A percentile compares a stretch with the other conserved stretches of the same genome.
Evolutionary conservation across 2,329 filamentous ascomycete genomes (phyloP).

Genomic region (Exophiala phaeomuriformis): DNA sequence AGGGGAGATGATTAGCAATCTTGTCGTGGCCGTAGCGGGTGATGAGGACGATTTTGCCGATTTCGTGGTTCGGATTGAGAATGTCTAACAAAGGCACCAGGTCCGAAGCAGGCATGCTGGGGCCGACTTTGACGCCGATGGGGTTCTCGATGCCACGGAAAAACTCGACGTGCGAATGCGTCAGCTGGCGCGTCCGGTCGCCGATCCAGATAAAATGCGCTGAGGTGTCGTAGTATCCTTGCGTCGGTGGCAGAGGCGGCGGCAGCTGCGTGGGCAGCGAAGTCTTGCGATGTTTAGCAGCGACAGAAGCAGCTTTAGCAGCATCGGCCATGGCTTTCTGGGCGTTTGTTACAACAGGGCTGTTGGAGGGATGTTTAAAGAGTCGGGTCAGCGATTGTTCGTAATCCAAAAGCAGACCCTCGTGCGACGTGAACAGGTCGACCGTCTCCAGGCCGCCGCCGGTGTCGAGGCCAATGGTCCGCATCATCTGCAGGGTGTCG

Average conservation of each 20-base stretch:
- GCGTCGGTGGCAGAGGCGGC: conserved; percentile 31
- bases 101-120: conserved; percentile 69
- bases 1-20: conserved; percentile 67
- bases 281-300: conserved; percentile 21
- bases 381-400: conserved; percentile 78
- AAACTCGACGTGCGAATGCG: conserved; percentile 93
- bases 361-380: conserved; percentile 56
- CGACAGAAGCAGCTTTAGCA: too few species aligned
- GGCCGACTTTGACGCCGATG: conserved; percentile 92
- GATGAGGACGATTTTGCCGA: conserved; percentile 92
- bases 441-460: conserved; percentile 80
- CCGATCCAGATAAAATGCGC: conserved; percentile 98
- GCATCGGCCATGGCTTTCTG: neutral
- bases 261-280: conserved; percentile 28
- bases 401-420: conserved; percentile 89
- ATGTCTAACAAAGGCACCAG: conserved; percentile 71
- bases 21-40: conserved; percentile 82
- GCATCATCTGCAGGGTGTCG: conserved; percentile 89
- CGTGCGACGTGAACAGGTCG: conserved; percentile 91
- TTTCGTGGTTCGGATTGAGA: conserved; percentile 73
- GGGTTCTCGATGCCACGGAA: conserved; percentile 95
- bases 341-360: conserved; percentile 21
- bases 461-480: conserved; percentile 82
- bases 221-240: conserved; percentile 85
- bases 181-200: conserved; percentile 86